Evolutionary conservation across 352 stramenopile genomes (phyloP).

Genomic region (Phytophthora fragariaefolia): DNA sequence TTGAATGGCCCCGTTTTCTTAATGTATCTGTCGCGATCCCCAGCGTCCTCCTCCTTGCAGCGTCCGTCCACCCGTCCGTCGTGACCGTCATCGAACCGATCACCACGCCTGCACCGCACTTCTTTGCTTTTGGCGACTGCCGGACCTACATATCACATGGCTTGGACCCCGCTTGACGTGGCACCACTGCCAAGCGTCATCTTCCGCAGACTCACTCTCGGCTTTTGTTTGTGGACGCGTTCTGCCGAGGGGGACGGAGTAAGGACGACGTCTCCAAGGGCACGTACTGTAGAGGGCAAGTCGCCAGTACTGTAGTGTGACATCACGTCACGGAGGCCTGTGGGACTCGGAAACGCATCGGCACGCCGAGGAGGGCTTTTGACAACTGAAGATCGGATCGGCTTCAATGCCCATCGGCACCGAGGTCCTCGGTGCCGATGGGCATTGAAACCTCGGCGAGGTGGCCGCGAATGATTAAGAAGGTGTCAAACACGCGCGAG

Average conservation of each 20-base stretch:
- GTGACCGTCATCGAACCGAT: constrained; percentile 23
- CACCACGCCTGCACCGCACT: constrained; percentile 11
- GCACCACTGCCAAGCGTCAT: constrained; percentile 15
- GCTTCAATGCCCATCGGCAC: constrained; percentile 34
- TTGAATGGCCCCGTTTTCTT: constrained; percentile 15
- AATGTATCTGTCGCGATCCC: constrained; percentile 26
- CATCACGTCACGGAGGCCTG: constrained; percentile 17
- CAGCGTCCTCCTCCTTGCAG: neutral
- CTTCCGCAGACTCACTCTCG: constrained; percentile 6
- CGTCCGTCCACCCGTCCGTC: constrained; percentile 9
- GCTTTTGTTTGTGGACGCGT: constrained; percentile 26
- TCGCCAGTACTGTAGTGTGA: too few species aligned
- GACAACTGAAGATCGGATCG: constrained; percentile 31
- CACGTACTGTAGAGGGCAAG: neutral
- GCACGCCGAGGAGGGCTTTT: constrained; percentile 6
- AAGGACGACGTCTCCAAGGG: neutral
- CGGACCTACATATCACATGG: too few species aligned
- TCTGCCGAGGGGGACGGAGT: neutral
- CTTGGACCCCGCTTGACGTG: too few species aligned
- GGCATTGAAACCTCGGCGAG: constrained; percentile 30
- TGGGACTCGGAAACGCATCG: constrained; percentile 23
- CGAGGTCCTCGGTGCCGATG: constrained; percentile 31
- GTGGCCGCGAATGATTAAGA: constrained; percentile 24
- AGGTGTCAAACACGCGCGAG: constrained; percentile 14
- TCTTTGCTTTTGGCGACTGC: constrained; percentile 19